A percentile compares a stretch with the other conserved stretches of the same genome.
Conservation (phyloP, 352 stramenopile genomes). For the Globisporangium viniferum region DNA sequence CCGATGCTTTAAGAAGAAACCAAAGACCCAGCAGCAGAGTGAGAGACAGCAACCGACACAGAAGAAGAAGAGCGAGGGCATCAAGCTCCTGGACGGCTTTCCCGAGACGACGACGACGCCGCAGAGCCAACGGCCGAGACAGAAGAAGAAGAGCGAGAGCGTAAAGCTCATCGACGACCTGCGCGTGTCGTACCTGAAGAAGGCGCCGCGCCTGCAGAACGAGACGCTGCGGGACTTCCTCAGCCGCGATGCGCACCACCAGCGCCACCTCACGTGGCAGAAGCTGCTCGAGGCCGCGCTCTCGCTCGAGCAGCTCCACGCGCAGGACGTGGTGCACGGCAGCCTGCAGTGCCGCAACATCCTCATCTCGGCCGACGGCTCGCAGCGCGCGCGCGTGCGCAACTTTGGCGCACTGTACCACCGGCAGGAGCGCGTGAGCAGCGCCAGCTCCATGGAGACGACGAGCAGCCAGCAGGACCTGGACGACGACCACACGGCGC, state of each 20-base stretch:
- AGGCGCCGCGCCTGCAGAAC: neutral
- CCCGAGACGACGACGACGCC: neutral
- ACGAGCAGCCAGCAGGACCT: neutral
- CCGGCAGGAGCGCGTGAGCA: neutral
- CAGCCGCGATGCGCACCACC: neutral
- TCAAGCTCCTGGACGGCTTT: conserved; percentile 11
- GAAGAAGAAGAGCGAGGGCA: neutral
- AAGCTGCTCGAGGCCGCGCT: conserved; percentile 14
- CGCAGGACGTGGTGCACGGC: conserved; percentile 12
- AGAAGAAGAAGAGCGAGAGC: neutral
- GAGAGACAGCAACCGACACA: neutral
- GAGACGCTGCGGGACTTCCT: conserved; percentile 14
- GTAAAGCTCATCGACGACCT: conserved; percentile 14
- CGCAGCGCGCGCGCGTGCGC: conserved; percentile 12
- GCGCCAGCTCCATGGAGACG: neutral
- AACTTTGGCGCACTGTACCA: conserved; percentile 11
- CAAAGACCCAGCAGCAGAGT: neutral
- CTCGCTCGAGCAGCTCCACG: conserved; percentile 11
- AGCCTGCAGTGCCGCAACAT: conserved; percentile 15
- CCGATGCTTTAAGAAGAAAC: conserved; percentile 1
- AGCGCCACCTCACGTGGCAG: conserved; percentile 12
- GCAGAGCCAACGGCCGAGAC: neutral
- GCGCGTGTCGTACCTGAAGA: conserved; percentile 8
- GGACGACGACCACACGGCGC: neutral
- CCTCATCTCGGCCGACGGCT: conserved; percentile 13